Evolutionary conservation across 108 stramenopile genomes (phyloP), one percentile per base, ranked within the genome.

Genomic region (Pseudonitzschia multistriata): DNA sequence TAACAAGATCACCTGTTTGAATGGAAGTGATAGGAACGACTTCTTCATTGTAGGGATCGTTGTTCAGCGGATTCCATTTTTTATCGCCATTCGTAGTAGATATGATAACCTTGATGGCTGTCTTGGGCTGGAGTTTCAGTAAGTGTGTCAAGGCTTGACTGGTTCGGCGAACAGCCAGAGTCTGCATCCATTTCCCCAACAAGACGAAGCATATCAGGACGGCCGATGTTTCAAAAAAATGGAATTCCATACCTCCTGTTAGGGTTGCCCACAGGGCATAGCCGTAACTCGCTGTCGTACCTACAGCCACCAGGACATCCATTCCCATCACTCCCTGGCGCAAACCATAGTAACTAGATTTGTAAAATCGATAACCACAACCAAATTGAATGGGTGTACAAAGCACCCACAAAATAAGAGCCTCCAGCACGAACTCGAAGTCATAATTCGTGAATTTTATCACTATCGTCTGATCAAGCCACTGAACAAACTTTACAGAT

Each of bases 191-290:
- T 68, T 98, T 99, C 24, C 99, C 99, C 15, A 97, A 62, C 14
- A 94, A 85, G 11, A 99, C 97, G 71, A 99, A 98, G 27, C 91
- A 92, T 37, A 99, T 89, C 35, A 99, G 76, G 88, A 96, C 93
- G 22, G 96, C 97, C 11, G 92, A 84, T 3, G 97, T 97, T 72
- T 99, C 99, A 76, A 98, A 99, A 48, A 79, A 79, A 36, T 79
- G 73, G 29, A 74, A 74, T 54, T 74, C 74, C 47, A 71, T 70
- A n/a, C 37, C 27, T 21, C 73, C 67, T 4, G 31, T 67, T 7
- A 75, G n/a, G 17, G 78, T 53, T 3, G 74, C 72, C 67, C 66
- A 75, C 21, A 79, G 42, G 19, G 82, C 77, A 67, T 97, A 97
- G 3, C 93, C 60, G 68, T 96, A 98, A 11, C 96, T 93, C 28